Percentiles rank a stretch among this genome's conserved stretches.
phyloP scores from a whole-genome alignment of 2,329 filamentous ascomycete species.

The Emmonsiellopsis sp. region DNA sequence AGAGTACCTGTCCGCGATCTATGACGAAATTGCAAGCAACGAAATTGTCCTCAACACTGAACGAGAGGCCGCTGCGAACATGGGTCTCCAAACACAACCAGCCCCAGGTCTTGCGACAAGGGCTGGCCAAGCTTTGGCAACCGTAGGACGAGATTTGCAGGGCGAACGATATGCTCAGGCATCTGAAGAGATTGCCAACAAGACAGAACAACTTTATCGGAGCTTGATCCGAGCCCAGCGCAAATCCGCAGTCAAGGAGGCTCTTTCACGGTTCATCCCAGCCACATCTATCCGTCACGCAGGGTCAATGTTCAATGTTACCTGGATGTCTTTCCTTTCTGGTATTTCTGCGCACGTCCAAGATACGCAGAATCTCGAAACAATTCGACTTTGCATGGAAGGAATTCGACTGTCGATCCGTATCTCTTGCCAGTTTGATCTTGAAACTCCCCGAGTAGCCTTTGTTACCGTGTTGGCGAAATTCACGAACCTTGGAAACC shows the following conservation, averaged over 20 bases:
- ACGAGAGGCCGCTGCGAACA: conserved; percentile 75
- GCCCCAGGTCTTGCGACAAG: conserved; percentile 65
- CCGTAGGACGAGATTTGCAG: conserved; percentile 83
- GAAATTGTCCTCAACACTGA: conserved; percentile 95
- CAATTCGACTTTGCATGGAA: conserved; percentile 86
- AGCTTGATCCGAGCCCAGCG: conserved; percentile 84
- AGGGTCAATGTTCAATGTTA: conserved; percentile 96
- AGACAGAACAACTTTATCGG: conserved; percentile 81
- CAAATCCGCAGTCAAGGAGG: conserved; percentile 62
- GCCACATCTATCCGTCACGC: conserved; percentile 92
- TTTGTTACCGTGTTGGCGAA: conserved; percentile 90
- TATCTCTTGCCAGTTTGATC: conserved; percentile 85
- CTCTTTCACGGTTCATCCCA: conserved; percentile 68
- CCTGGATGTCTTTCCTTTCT: conserved; percentile 98
- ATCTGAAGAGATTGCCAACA: conserved; percentile 83
- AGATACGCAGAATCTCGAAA: conserved; percentile 84
- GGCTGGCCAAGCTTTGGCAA: conserved; percentile 81
- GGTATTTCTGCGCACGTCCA: conserved; percentile 89
- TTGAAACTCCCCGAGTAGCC: conserved; percentile 86
- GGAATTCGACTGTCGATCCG: conserved; percentile 90
- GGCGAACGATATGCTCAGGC: conserved; percentile 90
- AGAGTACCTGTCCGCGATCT: conserved; percentile 83
- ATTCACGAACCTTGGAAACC: conserved; percentile 90
- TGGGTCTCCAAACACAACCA: conserved; percentile 55
- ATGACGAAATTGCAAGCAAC: conserved; percentile 80